Conservation (phyloP, 1,139 yeast genomes). For the Kazachstania sp. region DNA sequence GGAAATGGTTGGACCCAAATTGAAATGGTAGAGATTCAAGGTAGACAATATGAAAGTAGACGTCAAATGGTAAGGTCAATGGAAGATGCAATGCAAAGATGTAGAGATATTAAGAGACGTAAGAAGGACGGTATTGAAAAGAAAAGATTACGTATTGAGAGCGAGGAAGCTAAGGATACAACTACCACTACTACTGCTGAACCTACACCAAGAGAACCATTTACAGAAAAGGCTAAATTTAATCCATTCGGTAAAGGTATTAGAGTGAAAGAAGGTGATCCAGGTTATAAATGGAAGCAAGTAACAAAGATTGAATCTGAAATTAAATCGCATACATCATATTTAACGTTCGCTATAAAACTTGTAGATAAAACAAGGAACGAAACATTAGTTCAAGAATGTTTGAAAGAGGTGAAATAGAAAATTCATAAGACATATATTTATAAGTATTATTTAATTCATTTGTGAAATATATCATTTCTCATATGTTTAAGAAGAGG, state of each 20-base stretch:
- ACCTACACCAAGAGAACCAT: slow-evolving; percentile 16
- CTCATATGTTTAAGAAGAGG: slow-evolving; percentile 68
- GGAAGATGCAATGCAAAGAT: slow-evolving; percentile 70
- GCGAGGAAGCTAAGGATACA: slow-evolving; percentile 18
- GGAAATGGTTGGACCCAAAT: slow-evolving; percentile 77
- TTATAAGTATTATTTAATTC: not conserved
- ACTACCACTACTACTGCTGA: slow-evolving; percentile 10
- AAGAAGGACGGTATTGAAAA: slow-evolving; percentile 67
- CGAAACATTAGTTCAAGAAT: slow-evolving; percentile 8
- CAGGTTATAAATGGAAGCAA: slow-evolving; percentile 65
- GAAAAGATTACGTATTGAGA: slow-evolving; percentile 36
- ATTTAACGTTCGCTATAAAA: slow-evolving; percentile 75
- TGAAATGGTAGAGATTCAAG: slow-evolving; percentile 88
- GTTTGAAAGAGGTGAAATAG: not conserved
- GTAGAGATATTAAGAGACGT: slow-evolving; percentile 71
- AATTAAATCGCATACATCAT: slow-evolving; percentile 88
- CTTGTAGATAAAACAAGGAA: slow-evolving; percentile 19
- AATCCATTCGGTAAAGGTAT: slow-evolving; percentile 82
- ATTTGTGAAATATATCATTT: slow-evolving; percentile 32
- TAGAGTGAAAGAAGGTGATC: slow-evolving; percentile 82
- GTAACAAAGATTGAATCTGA: slow-evolving; percentile 79
- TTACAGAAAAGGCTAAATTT: slow-evolving; percentile 46
- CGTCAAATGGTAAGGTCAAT: slow-evolving; percentile 78
- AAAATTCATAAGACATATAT: not conserved
- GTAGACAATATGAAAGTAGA: slow-evolving; percentile 84